Base-by-base conservation (phyloP, 805 yeast species). In the Metschnikowia lunata region DNA sequence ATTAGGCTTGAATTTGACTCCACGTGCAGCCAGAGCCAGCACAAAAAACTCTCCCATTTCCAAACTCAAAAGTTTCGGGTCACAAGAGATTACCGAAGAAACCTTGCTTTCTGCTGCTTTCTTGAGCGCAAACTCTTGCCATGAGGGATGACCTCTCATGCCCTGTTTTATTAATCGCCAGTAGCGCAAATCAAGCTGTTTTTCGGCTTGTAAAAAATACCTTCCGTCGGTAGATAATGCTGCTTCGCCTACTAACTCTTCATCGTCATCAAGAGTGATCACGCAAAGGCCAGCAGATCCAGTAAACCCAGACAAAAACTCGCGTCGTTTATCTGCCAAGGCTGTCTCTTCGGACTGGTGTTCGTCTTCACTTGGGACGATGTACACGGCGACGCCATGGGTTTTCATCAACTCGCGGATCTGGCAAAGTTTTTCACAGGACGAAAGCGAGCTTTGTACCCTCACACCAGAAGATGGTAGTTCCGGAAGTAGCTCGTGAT, bases 201-300 rank as follows among this genome's bases (percentile, higher is more conserved):
- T 79, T 18, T 76, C 79, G 1, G 98, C 98, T 66, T 93, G 99
- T 47, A 87, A 71, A 63, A 88, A 93, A 67, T 93, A 93, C 52
- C 99, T 75, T 1, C 98, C 98, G 64, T 93, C 99, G 0, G 99
- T 93, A 8, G 95, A 81, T 40, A 93, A 67, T 0, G 85, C 86
- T 11, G 96, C 95, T 37, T 79, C 77, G 1, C 88, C 88, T 9
- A 66, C 67, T 18, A 78, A 70, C 1, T 56, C 55, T 1, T 69
- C 74, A 40, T 65, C 73, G 42, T 67, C 66, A 15, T 69, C 71
- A 28, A 54, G 40, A 8, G 58, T 48, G 11, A 54, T 43, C 28
- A 54, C 52, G 34, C 54, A 48, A 13, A 54, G 40, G 6, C 58
- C 58, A 5, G 56, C 56, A 10, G 52, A 47, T 10, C 58, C 58